Evolutionary conservation across 2,329 filamentous ascomycete species (phyloP), one percentile per base, ranked within the genome.

Genomic region (Aspergillus bombycis): DNA sequence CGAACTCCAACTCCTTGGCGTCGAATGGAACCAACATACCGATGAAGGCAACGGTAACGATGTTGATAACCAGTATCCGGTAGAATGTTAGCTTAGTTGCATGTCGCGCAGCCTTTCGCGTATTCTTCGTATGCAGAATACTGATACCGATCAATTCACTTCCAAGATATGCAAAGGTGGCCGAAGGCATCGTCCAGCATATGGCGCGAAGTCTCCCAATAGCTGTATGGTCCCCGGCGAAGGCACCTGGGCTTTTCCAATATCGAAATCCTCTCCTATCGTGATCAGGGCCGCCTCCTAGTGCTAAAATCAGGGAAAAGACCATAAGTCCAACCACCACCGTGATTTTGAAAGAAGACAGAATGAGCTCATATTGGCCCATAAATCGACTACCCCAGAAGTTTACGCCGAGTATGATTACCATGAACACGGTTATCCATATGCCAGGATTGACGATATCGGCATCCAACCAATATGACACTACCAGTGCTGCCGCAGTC

Each of bases 61-160:
- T 84, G 82, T 94, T 94, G 82, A 94, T 94, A 80, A 94, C 82
- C 68, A 92, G 79, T 75, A 94, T 94, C 62, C 91, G 91, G 82
- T 87, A 94, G 78, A 94, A 94, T 67, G 91, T 93, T 56, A 93
- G 84, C 75, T 88, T 90, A 81, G 93, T 93, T 60, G 91, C 91
- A 62, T 88, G 87, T 8, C 91, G 91, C 65, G 94, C 89, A 16
- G 88, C 91, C 76, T 86, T 88, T 73, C 91, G 88, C 1, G 91
- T 91, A 79, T 93, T 93, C 79, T 93, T 89, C 0, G 91, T 90
- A 77, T 93, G 90, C 59, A 89, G 91, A 36, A 92, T 90, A 0
- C 90, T 93, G 14, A 93, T 89, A 79, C 90, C 91, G 57, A 93
- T 89, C 50, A 93, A 81, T 73, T 93, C 91, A 3, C 90, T 91